Percentiles rank a stretch among this genome's conserved stretches.
phyloP scores from a whole-genome alignment of 257 asterid genomes.

The Solanum peruvianum region DNA sequence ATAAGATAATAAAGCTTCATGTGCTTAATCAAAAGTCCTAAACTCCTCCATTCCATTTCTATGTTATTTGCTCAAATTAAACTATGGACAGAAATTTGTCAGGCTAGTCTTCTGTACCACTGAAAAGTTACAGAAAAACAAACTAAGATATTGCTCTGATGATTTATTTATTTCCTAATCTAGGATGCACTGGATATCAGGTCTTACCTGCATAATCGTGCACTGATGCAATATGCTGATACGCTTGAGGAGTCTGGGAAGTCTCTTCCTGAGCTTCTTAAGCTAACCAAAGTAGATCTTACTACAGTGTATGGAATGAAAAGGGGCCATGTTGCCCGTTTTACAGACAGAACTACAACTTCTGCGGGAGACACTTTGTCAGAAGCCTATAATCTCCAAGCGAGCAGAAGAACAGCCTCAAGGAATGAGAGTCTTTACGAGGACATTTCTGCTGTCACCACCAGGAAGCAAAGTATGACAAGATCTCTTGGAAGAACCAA shows the following conservation, averaged over 20 bases:
- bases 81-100: background rate
- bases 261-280: constrained; percentile 49
- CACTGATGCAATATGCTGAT: constrained; percentile 55
- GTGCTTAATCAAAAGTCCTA: background rate
- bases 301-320: constrained; percentile 45
- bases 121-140: background rate
- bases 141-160: background rate
- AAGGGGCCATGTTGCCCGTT: constrained; percentile 67
- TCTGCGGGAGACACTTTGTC: constrained; percentile 23
- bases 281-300: constrained; percentile 29
- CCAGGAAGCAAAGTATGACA: constrained; percentile 19
- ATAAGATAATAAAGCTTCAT: background rate
- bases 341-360: constrained; percentile 38
- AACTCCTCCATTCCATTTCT: background rate
- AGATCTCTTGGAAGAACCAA: constrained; percentile 20
- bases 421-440: constrained; percentile 32
- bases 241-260: constrained; percentile 41
- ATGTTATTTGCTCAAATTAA: background rate
- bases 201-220: constrained; percentile 67
- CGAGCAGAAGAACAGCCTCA: constrained; percentile 20
- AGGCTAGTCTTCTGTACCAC: background rate
- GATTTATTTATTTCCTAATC: background rate
- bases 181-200: constrained; percentile 72
- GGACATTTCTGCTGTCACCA: constrained; percentile 16
- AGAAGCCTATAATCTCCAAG: constrained; percentile 20